Base-by-base conservation (phyloP, 2,329 filamentous ascomycete genomes). In the Nemania sp. region DNA sequence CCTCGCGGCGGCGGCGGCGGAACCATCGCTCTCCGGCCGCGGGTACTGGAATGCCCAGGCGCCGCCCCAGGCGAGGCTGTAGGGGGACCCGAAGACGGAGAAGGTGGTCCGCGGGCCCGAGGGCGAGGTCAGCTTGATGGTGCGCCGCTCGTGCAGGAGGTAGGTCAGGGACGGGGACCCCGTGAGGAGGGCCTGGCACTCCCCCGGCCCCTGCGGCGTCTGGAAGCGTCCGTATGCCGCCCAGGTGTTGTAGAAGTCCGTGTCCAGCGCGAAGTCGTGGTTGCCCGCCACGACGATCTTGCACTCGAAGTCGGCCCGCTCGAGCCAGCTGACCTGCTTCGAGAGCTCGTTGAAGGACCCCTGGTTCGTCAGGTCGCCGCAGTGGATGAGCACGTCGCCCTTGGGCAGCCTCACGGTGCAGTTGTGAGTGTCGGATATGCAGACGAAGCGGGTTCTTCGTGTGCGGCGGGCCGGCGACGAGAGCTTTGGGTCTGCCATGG, bases 391-490 rank as follows among this genome's bases (percentile, higher is more conserved):
- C 9, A 93, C 84, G 71, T 93, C 89, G 42, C 90, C 90, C 20
- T 81, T 81, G 0, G 90, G 90, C 1, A 92, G 80, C 67, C 85
- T 87, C 67, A 84, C 79, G 2, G 80, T 80, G 66, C 79, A 81
- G 71, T 90, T 90, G 74, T 92, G 89, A 1, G 89, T 92, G 75
- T 93, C 90, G 3, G 90, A 90, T 57, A 92, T 82, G 75, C 89
- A 91, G 54, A 92, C 88, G 59, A 92, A 82, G 62, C 89, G 83
- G 5, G 88, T 87, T 64, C 82, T 77, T 54, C 80, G 74, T 10
- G 74, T 73, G 6, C 59, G 64, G 40, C 37, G 63, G 25, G 56
- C 60, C n/a, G 39, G 35, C 10, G n/a, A 37, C 21, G 42, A 29
- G 29, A 35, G 7, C 34, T 13, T 21, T 37, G 51, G 11, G 29